phyloP scores from a whole-genome alignment of 225 moss, liverwort and hornwort species.

The Climacium dendroides region DNA sequence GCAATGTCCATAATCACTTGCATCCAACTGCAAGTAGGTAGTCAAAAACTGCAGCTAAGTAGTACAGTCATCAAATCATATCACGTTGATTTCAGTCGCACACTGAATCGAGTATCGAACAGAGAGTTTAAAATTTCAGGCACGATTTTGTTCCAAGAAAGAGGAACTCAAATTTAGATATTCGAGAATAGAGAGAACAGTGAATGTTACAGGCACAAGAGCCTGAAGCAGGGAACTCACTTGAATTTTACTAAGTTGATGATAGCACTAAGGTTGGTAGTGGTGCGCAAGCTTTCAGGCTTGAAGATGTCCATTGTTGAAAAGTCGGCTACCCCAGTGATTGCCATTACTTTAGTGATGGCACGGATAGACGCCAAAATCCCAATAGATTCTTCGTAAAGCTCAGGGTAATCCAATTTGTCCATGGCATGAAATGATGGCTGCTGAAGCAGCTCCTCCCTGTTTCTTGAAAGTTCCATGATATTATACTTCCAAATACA shows the following conservation, averaged over 20 bases:
- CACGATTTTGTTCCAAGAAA: background rate
- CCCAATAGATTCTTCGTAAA: conserved; percentile 72
- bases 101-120: background rate
- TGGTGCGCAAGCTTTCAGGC: conserved; percentile 61
- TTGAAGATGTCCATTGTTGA: conserved; percentile 60
- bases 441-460: conserved; percentile 76
- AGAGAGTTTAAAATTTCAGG: background rate
- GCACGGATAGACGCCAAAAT: conserved; percentile 39
- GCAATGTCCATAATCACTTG: background rate
- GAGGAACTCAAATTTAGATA: background rate
- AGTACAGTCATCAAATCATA: background rate
- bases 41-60: background rate
- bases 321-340: conserved; percentile 43
- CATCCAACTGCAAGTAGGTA: background rate
- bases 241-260: conserved; percentile 75
- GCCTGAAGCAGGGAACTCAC: conserved; percentile 13
- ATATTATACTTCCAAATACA: background rate
- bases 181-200: background rate
- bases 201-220: background rate
- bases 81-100: background rate
- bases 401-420: conserved; percentile 60
- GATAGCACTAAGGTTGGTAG: conserved; percentile 51
- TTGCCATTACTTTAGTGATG: conserved; percentile 48
- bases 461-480: background rate
- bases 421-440: conserved; percentile 61